Evolutionary conservation across 2,329 filamentous ascomycete genomes (phyloP).

Genomic region (Hymenoscyphus scutula): DNA sequence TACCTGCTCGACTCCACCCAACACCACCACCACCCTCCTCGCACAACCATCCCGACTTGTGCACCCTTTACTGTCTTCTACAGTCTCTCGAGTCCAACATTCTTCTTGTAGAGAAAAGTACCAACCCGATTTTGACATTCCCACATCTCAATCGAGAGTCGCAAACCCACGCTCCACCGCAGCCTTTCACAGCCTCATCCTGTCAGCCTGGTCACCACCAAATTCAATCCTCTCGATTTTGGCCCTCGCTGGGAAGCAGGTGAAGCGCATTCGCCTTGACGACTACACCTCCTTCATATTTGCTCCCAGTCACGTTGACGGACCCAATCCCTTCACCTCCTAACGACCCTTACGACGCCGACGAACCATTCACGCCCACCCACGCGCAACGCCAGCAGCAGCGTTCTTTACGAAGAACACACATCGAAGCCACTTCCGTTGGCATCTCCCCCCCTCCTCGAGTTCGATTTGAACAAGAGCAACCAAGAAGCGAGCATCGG

Average conservation of each 20-base stretch:
- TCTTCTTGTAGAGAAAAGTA: background rate
- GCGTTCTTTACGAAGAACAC: constrained; percentile 30
- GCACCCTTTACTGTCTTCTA: constrained; percentile 5
- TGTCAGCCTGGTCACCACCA: constrained; percentile 13
- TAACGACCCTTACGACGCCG: constrained; percentile 38
- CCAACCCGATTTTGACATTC: constrained; percentile 10
- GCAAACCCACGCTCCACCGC: constrained; percentile 11
- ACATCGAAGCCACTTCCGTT: constrained; percentile 36
- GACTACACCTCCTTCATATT: constrained; percentile 20
- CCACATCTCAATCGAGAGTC: constrained; percentile 16
- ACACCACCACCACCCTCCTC: constrained; percentile 6
- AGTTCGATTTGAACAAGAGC: constrained; percentile 27
- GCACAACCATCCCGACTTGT: constrained; percentile 12
- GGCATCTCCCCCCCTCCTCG: constrained; percentile 35
- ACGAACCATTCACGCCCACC: constrained; percentile 35
- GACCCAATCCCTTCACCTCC: constrained; percentile 24
- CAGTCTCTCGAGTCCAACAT: constrained; percentile 12
- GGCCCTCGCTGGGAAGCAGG: constrained; percentile 20
- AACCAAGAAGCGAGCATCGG: constrained; percentile 19
- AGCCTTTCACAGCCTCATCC: constrained; percentile 5
- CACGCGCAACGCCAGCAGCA: constrained; percentile 35
- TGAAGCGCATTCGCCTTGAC: constrained; percentile 32
- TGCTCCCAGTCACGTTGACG: constrained; percentile 35
- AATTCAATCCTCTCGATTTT: constrained; percentile 11
- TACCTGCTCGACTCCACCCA: background rate